Percentiles rank a stretch among this genome's conserved stretches.
phyloP scores from a whole-genome alignment of 495 filamentous ascomycete species.

The Cryomyces minteri region DNA sequence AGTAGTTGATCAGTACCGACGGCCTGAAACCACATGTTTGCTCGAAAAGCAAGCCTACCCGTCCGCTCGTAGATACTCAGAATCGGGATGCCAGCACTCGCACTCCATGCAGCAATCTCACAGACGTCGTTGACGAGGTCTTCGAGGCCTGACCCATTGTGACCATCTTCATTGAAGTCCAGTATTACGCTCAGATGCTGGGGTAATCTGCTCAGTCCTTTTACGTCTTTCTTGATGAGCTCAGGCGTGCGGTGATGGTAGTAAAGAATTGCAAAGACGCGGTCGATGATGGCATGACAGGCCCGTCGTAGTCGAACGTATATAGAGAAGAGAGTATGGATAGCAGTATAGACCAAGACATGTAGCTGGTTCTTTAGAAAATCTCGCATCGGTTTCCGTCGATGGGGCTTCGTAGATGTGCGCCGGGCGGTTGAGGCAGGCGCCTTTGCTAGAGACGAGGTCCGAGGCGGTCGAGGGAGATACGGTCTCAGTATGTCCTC shows the following conservation, averaged over 20 bases:
- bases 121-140: slow-evolving; percentile 74
- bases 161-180: slow-evolving; percentile 48
- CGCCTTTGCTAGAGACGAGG: background rate
- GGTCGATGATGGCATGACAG: slow-evolving; percentile 58
- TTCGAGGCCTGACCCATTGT: slow-evolving; percentile 30
- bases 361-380: slow-evolving; percentile 51
- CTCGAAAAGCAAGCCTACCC: slow-evolving; percentile 31
- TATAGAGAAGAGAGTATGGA: slow-evolving; percentile 70
- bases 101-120: slow-evolving; percentile 82
- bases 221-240: slow-evolving; percentile 78
- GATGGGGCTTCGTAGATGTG: slow-evolving; percentile 2
- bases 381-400: slow-evolving; percentile 33
- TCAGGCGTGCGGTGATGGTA: slow-evolving; percentile 91
- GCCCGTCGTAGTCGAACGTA: slow-evolving; percentile 64
- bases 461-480: slow-evolving; percentile 39
- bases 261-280: slow-evolving; percentile 58
- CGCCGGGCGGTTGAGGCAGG: slow-evolving; percentile 1
- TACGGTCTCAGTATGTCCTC: slow-evolving; percentile 58
- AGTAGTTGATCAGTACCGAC: background rate
- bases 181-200: slow-evolving; percentile 79
- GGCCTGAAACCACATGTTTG: background rate
- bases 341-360: slow-evolving; percentile 45
- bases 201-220: slow-evolving; percentile 47
- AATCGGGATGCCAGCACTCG: slow-evolving; percentile 64
- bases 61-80: slow-evolving; percentile 83